Evolutionary conservation across 176 grass and related monocot genomes (phyloP).

Genomic region (Echinochloa phyllopogon): DNA sequence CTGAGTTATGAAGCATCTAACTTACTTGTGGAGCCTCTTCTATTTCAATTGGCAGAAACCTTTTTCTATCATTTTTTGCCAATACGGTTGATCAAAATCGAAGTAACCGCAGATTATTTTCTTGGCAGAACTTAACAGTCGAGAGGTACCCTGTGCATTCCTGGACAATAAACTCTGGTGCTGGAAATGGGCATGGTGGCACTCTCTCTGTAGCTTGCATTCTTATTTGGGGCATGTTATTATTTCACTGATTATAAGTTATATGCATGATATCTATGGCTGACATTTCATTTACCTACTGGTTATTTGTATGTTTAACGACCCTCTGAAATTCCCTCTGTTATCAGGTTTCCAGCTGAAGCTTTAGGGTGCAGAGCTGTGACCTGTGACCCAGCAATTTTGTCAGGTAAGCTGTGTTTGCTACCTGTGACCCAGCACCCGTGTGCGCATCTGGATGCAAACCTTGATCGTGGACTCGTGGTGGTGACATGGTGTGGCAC

Average conservation of each 20-base stretch:
- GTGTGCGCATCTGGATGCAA: too few species aligned
- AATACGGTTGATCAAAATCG: conserved; percentile 2
- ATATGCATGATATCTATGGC: background rate
- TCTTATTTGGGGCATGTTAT: background rate
- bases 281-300: background rate
- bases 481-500: too few species aligned
- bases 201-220: background rate
- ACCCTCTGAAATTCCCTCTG: background rate
- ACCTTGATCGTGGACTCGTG: too few species aligned
- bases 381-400: too few species aligned
- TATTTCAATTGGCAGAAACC: background rate
- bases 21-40: background rate
- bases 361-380: background rate
- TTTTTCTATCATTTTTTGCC: background rate
- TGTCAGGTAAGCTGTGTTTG: too few species aligned
- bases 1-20: background rate
- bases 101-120: conserved; percentile 7
- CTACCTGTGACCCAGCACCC: too few species aligned
- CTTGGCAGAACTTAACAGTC: background rate
- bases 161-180: background rate
- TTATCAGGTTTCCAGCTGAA: background rate
- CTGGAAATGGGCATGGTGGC: background rate
- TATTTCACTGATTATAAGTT: background rate
- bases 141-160: background rate
- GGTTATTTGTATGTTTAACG: background rate